These are phyloP conservation scores for Strobilomyces echinocephalus DNA, from an alignment of 768 basidiomycete genomes.

Conservation along the genomic window DNA sequence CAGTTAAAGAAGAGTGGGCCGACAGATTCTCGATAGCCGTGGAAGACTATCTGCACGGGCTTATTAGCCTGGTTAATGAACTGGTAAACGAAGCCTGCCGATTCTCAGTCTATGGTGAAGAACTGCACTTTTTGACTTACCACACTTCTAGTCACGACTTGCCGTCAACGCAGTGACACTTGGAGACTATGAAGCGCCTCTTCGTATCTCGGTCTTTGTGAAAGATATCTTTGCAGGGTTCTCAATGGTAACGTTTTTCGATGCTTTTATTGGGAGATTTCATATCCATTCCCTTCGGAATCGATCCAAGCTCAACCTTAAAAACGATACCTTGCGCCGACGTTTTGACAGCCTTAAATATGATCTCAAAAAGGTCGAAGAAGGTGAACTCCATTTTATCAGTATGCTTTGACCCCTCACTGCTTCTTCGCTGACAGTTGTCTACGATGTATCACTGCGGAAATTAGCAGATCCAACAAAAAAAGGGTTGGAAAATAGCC, in stretches of 20 bases:
- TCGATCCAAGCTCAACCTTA: constrained; percentile 63
- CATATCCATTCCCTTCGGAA: constrained; percentile 1
- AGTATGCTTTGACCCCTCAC: neutral
- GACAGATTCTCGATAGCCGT: constrained; percentile 58
- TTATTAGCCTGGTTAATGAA: constrained; percentile 77
- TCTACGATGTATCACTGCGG: constrained; percentile 79
- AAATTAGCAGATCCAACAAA: constrained; percentile 44
- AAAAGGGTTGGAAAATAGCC: neutral
- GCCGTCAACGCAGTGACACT: constrained; percentile 80
- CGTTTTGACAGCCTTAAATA: constrained; percentile 82
- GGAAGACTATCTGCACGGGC: constrained; percentile 79
- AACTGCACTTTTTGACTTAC: constrained; percentile 6
- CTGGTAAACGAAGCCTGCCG: constrained; percentile 44
- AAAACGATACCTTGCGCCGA: constrained; percentile 71
- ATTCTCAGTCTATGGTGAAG: neutral
- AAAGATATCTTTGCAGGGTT: constrained; percentile 83
- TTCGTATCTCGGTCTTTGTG: constrained; percentile 73
- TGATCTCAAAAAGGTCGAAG: constrained; percentile 84
- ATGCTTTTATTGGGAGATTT: neutral
- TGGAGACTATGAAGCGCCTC: constrained; percentile 73
- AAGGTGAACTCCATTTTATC: constrained; percentile 46
- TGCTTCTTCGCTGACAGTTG: constrained; percentile 43
- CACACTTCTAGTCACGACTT: constrained; percentile 56
- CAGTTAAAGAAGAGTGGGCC: constrained; percentile 69
- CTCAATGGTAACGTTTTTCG: constrained; percentile 52